Conservation (phyloP, 1,139 yeast species). For the Debaryomyces singareniensis region DNA sequence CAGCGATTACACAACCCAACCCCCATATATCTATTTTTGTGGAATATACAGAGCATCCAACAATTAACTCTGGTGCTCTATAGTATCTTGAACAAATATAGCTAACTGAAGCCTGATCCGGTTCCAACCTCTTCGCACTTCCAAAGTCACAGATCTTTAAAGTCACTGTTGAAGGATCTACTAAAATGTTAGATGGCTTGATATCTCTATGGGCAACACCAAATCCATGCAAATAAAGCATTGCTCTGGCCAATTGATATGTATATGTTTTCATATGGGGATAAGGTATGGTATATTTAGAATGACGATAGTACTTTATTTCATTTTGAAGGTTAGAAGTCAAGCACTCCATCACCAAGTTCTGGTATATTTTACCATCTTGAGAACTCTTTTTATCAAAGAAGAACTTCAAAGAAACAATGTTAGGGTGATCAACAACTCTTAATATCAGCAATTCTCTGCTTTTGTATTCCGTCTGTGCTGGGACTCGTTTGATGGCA, state of each 20-base stretch:
- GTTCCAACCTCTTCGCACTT: constrained; percentile 70
- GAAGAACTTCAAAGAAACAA: constrained; percentile 58
- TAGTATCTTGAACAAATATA: constrained; percentile 77
- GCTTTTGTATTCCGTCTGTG: constrained; percentile 77
- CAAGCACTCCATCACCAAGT: constrained; percentile 77
- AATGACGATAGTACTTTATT: constrained; percentile 60
- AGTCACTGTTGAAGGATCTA: constrained; percentile 60
- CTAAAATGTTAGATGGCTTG: constrained; percentile 72
- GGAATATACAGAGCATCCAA: constrained; percentile 69
- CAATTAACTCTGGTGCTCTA: constrained; percentile 77
- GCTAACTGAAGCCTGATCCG: constrained; percentile 67
- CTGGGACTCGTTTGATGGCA: constrained; percentile 78
- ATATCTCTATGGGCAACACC: constrained; percentile 80
- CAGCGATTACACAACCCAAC: constrained; percentile 78
- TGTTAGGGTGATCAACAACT: constrained; percentile 72
- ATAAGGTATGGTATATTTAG: constrained; percentile 59
- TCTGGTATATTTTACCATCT: constrained; percentile 64
- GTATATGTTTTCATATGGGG: constrained; percentile 72
- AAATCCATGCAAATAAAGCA: constrained; percentile 74
- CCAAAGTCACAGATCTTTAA: constrained; percentile 81
- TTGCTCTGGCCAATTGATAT: constrained; percentile 76
- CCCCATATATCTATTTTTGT: constrained; percentile 86
- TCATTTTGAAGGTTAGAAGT: constrained; percentile 76
- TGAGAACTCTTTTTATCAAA: constrained; percentile 59
- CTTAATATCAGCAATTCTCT: constrained; percentile 72